Evolutionary conservation across 306 rosid genomes (phyloP).

Genomic region (Lotus japonicus): DNA sequence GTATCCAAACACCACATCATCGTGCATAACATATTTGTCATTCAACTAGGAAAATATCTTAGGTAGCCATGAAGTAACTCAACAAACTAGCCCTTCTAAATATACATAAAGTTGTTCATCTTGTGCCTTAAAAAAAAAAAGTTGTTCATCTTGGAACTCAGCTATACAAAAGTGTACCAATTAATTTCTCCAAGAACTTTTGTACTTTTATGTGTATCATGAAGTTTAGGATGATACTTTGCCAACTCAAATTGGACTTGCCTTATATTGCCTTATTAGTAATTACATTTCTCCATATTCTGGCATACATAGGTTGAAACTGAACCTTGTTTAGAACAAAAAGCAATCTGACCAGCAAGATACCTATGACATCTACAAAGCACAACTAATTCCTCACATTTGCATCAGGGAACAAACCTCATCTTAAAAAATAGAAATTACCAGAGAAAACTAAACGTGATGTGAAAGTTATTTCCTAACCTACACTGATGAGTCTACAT

Average conservation of each 20-base stretch:
- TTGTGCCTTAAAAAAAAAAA: too few relatives aligned
- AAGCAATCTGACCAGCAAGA: too few relatives aligned
- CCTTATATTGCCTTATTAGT: neutral
- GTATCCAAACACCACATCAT: too few relatives aligned
- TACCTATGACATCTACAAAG: neutral
- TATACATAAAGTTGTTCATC: too few relatives aligned
- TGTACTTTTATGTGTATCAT: neutral
- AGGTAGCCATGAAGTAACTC: too few relatives aligned
- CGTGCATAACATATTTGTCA: too few relatives aligned
- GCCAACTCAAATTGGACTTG: neutral
- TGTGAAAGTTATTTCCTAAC: neutral
- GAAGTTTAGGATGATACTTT: neutral
- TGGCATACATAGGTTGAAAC: neutral
- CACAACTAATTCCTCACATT: neutral
- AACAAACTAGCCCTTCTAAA: too few relatives aligned
- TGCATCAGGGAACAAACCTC: neutral
- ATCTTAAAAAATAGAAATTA: neutral
- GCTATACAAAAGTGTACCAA: too few relatives aligned
- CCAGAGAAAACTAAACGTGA: neutral
- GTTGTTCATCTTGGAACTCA: too few relatives aligned
- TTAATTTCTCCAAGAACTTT: neutral
- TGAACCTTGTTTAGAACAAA: too few relatives aligned
- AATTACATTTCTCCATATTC: neutral
- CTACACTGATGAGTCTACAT: slow-evolving; percentile 43
- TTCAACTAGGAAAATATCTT: too few relatives aligned